Percentiles rank a stretch among this genome's conserved stretches.
phyloP scores from a whole-genome alignment of 1,284 basidiomycete species.

The Puccinia brachypodii region DNA sequence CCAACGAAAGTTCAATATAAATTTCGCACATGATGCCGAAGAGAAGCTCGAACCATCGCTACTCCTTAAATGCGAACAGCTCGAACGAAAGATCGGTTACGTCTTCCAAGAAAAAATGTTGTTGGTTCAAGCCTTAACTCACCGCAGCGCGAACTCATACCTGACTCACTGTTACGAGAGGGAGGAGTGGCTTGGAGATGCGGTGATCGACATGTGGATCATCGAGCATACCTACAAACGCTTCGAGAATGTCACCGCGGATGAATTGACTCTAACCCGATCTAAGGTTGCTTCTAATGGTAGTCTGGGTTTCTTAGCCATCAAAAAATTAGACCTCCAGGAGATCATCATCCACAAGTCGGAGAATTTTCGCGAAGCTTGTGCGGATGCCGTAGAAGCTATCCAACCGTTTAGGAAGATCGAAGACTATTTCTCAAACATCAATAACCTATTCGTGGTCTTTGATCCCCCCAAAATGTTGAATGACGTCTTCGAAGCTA shows the following conservation, averaged over 20 bases:
- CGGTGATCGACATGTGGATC: constrained; percentile 73
- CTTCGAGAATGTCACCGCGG: constrained; percentile 70
- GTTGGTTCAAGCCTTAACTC: constrained; percentile 73
- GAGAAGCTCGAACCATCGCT: background rate
- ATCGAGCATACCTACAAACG: constrained; percentile 70
- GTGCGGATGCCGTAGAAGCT: constrained; percentile 65
- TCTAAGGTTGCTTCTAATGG: constrained; percentile 71
- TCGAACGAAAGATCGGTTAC: constrained; percentile 71
- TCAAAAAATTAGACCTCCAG: constrained; percentile 69
- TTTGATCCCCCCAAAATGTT: constrained; percentile 78
- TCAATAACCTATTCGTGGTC: constrained; percentile 65
- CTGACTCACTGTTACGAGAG: constrained; percentile 72
- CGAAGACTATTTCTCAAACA: background rate
- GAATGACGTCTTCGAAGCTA: constrained; percentile 74
- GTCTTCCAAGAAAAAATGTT: constrained; percentile 66
- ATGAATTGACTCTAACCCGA: constrained; percentile 70
- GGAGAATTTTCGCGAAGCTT: constrained; percentile 67
- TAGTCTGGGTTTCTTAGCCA: constrained; percentile 68
- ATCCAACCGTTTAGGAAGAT: constrained; percentile 61
- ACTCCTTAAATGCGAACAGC: constrained; percentile 58
- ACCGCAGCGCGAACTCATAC: constrained; percentile 69
- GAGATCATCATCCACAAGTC: constrained; percentile 70
- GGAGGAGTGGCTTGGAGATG: constrained; percentile 80
- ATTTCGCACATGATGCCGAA: background rate
- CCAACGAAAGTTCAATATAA: constrained; percentile 44